Percentiles rank a stretch among this genome's conserved stretches.
phyloP scores from a whole-genome alignment of 805 yeast species.

The Starmerella sp. region DNA sequence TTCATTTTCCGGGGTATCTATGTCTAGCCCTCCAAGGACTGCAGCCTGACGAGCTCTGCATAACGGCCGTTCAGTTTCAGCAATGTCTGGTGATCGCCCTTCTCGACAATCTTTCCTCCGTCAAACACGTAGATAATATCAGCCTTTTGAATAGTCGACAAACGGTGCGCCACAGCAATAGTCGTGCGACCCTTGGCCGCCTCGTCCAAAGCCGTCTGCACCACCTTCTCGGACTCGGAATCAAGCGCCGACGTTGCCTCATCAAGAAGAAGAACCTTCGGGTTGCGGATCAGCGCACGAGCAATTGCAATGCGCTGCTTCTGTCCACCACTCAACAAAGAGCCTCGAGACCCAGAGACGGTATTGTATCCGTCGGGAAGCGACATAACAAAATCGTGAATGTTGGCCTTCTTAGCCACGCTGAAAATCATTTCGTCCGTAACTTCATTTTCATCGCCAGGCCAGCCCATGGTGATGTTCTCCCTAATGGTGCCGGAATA shows the following conservation, averaged over 20 bases:
- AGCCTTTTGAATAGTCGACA: conserved; percentile 57
- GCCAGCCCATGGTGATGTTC: conserved; percentile 43
- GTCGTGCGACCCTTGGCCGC: conserved; percentile 69
- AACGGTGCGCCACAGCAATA: conserved; percentile 74
- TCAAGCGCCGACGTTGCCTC: conserved; percentile 62
- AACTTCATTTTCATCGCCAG: conserved; percentile 25
- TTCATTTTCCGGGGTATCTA: too few relatives aligned
- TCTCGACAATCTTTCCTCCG: conserved; percentile 51
- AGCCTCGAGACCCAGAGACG: conserved; percentile 44
- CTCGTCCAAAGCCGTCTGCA: conserved; percentile 55
- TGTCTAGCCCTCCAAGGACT: conserved; percentile 27
- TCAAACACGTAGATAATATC: conserved; percentile 50
- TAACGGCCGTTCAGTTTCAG: conserved; percentile 32
- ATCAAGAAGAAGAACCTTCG: conserved; percentile 51
- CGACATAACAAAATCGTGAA: conserved; percentile 43
- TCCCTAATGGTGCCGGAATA: conserved; percentile 46
- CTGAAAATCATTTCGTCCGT: conserved; percentile 37
- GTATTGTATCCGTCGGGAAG: conserved; percentile 55
- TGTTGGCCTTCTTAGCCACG: conserved; percentile 43
- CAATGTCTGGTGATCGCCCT: conserved; percentile 43
- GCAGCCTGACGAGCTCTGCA: conserved; percentile 33
- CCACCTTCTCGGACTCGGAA: conserved; percentile 61
- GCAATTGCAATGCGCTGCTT: conserved; percentile 71
- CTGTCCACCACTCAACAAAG: conserved; percentile 61
- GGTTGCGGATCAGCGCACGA: conserved; percentile 56